These are phyloP conservation scores for Carallia brachiata DNA, from an alignment of 345 rosid species.

Conservation along the genomic window DNA sequence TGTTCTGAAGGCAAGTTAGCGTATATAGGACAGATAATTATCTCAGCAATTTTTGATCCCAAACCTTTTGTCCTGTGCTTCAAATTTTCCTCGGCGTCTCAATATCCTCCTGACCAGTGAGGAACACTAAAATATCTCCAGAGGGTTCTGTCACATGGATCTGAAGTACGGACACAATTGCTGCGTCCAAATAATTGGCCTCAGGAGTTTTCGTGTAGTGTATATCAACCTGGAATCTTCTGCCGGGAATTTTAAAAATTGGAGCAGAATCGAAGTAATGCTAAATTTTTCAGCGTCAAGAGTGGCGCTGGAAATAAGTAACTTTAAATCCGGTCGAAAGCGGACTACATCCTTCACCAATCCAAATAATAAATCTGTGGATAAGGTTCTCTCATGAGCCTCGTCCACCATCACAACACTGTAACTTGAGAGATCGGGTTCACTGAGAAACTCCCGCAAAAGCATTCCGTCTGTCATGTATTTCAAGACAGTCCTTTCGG, in stretches of 20 bases:
- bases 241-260: slow-evolving; percentile 79
- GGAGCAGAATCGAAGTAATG: slow-evolving; percentile 80
- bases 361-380: slow-evolving; percentile 84
- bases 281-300: slow-evolving; percentile 88
- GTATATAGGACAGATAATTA: slow-evolving; percentile 92
- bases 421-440: slow-evolving; percentile 75
- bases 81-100: slow-evolving; percentile 91
- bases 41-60: slow-evolving; percentile 90
- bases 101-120: slow-evolving; percentile 89
- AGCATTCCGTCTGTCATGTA: slow-evolving; percentile 92
- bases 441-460: slow-evolving; percentile 74
- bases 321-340: slow-evolving; percentile 78
- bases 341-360: slow-evolving; percentile 65
- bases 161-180: slow-evolving; percentile 67
- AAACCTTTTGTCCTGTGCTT: slow-evolving; percentile 83
- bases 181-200: slow-evolving; percentile 85
- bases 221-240: slow-evolving; percentile 77
- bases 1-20: slow-evolving; percentile 96
- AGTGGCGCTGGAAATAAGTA: slow-evolving; percentile 90
- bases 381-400: slow-evolving; percentile 89
- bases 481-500: slow-evolving; percentile 74
- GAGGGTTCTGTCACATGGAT: slow-evolving; percentile 67
- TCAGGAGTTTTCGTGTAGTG: slow-evolving; percentile 83
- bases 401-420: slow-evolving; percentile 84
- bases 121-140: slow-evolving; percentile 78